Conservation (phyloP, 2,329 filamentous ascomycete species). For the Herpotrichia juniperi region DNA sequence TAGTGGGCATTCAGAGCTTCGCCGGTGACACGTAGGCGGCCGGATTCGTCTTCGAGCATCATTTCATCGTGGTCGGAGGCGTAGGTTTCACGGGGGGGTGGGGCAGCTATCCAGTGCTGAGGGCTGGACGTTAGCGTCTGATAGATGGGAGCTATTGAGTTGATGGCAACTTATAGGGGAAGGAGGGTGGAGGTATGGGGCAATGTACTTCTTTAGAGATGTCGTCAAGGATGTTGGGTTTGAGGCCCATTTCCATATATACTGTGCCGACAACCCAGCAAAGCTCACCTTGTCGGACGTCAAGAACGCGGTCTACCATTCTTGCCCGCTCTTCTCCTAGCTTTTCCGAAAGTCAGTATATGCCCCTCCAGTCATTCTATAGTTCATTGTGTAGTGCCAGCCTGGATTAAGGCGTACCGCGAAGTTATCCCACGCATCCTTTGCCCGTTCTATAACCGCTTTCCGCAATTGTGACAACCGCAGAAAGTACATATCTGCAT, state of each 20-base stretch:
- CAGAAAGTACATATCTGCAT: constrained; percentile 96
- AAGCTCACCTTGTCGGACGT: constrained; percentile 92
- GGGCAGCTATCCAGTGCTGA: constrained; percentile 87
- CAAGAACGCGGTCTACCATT: constrained; percentile 85
- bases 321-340: constrained; percentile 78
- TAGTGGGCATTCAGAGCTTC: constrained; percentile 70
- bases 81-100: constrained; percentile 78
- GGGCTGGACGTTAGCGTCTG: no score
- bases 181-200: constrained; percentile 5
- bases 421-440: constrained; percentile 77
- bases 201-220: constrained; percentile 80
- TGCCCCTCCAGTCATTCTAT: neutral
- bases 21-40: constrained; percentile 80
- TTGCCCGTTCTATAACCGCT: constrained; percentile 75
- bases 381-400: neutral
- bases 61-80: constrained; percentile 70
- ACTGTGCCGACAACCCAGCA: constrained; percentile 96
- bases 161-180: neutral
- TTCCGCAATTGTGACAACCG: constrained; percentile 88
- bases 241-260: constrained; percentile 96
- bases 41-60: constrained; percentile 96
- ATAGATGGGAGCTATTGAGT: no score
- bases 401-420: constrained; percentile 50
- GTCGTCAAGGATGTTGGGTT: constrained; percentile 95
- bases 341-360: constrained; percentile 16